Evolutionary conservation across 148 eudicot species (phyloP), one percentile per base, ranked within the genome.

Genomic region (Persicaria tinctoria): DNA sequence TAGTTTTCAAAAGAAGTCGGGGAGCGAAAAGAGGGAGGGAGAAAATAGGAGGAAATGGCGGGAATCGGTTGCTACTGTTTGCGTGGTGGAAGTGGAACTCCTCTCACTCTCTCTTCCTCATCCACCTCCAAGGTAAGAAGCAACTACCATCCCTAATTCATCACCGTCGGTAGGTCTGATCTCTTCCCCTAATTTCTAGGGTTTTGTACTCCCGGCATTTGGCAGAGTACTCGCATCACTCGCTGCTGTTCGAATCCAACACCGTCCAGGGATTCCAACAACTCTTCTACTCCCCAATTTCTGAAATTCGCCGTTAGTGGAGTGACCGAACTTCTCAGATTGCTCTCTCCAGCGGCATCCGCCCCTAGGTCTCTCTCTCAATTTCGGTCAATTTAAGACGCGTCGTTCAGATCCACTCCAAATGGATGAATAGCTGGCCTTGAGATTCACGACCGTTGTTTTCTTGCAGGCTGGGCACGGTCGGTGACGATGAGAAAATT

Each of bases 301-400:
- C 68, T 87, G 48, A 83, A 80, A 75, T 45, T 84, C 64, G 80
- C 84, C 2, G 87, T 87, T 4, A 75, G 50, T 53, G 88, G 84
- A 48, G 57, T 85, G 51, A 87, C 90, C 0, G 85, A 87, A 80
- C 51, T 92, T 70, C 87, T 92, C 73, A 78, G 97, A 78, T 74
- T 90, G 63, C 79, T 88, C 74, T 80, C 87, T 56, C 80, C 60
- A 20, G 41, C 71, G 68, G 73, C 41, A 13, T 16, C 66, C 8
- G 11, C 8, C 66, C 10, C 70, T 14, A 66, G 70, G 70, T 66
- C 48, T 13, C 17, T 41, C 11, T 66, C 45, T 32, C 41, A 32
- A 9, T 27, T 63, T 63, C 7, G 16, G 70, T 1, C 9, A 44
- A 66, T 5, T 14, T 32, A 32, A 44, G 41, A 0, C 0, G 10